Base-by-base conservation (phyloP, 345 rosid species). In the Mallotus nudiflorus region DNA sequence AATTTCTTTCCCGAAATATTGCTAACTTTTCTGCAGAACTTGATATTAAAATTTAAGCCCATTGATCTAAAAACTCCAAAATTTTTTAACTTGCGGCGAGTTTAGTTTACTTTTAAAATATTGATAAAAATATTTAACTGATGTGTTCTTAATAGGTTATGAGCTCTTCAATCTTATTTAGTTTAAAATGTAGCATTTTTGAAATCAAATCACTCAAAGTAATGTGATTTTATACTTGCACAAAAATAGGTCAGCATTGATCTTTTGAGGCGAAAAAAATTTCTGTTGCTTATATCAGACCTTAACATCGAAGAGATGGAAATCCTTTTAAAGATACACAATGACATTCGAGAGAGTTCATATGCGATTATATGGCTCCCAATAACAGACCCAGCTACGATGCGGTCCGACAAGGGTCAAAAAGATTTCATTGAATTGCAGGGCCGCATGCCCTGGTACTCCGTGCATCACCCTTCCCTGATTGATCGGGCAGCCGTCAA, bases 281-380 rank as follows among this genome's bases (percentile, higher is more conserved):
- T 65, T 39, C 24, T 65, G n/a, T 51, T 65, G 53, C 42, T 65
- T 15, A 14, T 65, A 2, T 65, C 69, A 28, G 28, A 29, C 31
- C 20, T 65, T 5, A 37, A 65, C 69, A 65, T 65, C 0, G 54
- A 65, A 12, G 68, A 44, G 35, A 42, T 65, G n/a, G 52, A 24
- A 1, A 65, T 52, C 24, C 19, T 67, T 19, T n/a, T 46, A 35
- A 16, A 54, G 29, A 67, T 53, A 15, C n/a, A 33, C 19, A 22
- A 31, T 6, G 59, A 11, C 9, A 50, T 37, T 12, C 22, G 24
- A 20, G 28, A 58, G 9, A 57, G 45, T 19, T 27, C 12, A 9
- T 69, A 42, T 31, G 73, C 59, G 73, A 31, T 69, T 4, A 58
- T 69, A 14, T 69, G 73, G 73, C 8, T 69, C 13, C 73, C 66